These are phyloP conservation scores for Sporothrix phasma DNA, from an alignment of 2,329 filamentous ascomycete genomes.

Conservation along the genomic window DNA sequence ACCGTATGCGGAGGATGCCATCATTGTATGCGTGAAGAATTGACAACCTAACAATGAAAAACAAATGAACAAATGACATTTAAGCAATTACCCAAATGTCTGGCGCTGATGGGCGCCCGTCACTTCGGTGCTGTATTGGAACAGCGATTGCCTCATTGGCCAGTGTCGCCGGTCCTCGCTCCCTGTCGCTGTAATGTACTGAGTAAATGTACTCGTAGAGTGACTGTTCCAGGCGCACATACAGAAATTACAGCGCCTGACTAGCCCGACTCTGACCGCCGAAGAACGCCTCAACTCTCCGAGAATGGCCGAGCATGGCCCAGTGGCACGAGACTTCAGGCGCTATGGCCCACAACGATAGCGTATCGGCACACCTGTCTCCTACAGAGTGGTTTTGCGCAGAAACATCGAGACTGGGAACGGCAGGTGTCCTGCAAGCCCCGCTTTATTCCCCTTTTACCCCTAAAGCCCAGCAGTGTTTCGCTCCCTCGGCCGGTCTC, in stretches of 20 bases:
- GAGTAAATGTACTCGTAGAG: neutral
- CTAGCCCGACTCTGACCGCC: neutral
- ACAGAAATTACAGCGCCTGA: too few species aligned
- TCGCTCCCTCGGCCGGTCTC: neutral
- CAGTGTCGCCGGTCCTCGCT: neutral
- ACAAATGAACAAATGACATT: too few species aligned
- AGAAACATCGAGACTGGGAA: neutral
- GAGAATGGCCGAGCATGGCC: constrained; percentile 3
- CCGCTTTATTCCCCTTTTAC: neutral
- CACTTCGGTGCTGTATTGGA: neutral
- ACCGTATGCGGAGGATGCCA: neutral
- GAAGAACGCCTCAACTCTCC: neutral
- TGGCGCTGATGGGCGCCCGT: too few species aligned
- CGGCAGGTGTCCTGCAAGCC: neutral
- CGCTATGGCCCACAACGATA: neutral
- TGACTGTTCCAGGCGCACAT: too few species aligned
- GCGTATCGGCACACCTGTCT: neutral
- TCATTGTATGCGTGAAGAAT: neutral
- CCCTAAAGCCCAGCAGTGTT: neutral
- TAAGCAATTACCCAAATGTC: too few species aligned
- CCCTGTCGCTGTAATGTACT: neutral
- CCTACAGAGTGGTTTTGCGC: neutral
- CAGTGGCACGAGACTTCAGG: neutral
- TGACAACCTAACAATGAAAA: too few species aligned
- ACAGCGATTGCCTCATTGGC: constrained; percentile 5